These are phyloP conservation scores for Podospora tetraspora DNA, from an alignment of 495 filamentous ascomycete genomes.

Conservation along the genomic window DNA sequence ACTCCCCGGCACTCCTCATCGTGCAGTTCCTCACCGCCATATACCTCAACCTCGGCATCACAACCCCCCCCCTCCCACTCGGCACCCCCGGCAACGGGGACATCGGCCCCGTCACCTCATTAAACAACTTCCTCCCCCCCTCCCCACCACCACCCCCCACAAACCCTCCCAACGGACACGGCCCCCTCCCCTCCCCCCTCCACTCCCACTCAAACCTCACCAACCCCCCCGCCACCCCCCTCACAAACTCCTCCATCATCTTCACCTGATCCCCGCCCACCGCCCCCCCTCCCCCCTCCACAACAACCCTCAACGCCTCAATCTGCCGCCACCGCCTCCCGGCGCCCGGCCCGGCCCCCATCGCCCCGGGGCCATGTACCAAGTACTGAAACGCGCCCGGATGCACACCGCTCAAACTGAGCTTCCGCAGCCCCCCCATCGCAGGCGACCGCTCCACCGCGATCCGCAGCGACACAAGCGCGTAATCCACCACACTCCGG, in stretches of 20 bases:
- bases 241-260: slow-evolving; percentile 66
- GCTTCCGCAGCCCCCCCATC: slow-evolving; percentile 52
- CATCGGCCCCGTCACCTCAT: slow-evolving; percentile 51
- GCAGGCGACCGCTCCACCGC: slow-evolving; percentile 59
- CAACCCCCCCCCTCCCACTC: slow-evolving; percentile 38
- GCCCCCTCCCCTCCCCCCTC: slow-evolving; percentile 50
- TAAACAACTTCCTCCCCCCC: slow-evolving; percentile 54
- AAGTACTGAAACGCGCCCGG: slow-evolving; percentile 65
- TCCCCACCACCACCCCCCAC: slow-evolving; percentile 64
- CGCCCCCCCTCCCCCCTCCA: slow-evolving; percentile 51
- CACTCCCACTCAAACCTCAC: slow-evolving; percentile 64
- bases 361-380: slow-evolving; percentile 53
- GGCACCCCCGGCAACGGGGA: slow-evolving; percentile 44
- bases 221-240: slow-evolving; percentile 55
- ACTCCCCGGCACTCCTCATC: slow-evolving; percentile 57
- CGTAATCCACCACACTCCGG: slow-evolving; percentile 72
- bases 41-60: slow-evolving; percentile 54
- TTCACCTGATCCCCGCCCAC: slow-evolving; percentile 66
- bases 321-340: slow-evolving; percentile 67
- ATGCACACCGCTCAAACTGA: slow-evolving; percentile 63
- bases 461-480: slow-evolving; percentile 72
- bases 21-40: slow-evolving; percentile 62
- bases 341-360: slow-evolving; percentile 60
- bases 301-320: slow-evolving; percentile 58
- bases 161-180: slow-evolving; percentile 54